Base-by-base conservation (phyloP, 192 early-diverging fungal species). In the Mortierella hygrophila region DNA sequence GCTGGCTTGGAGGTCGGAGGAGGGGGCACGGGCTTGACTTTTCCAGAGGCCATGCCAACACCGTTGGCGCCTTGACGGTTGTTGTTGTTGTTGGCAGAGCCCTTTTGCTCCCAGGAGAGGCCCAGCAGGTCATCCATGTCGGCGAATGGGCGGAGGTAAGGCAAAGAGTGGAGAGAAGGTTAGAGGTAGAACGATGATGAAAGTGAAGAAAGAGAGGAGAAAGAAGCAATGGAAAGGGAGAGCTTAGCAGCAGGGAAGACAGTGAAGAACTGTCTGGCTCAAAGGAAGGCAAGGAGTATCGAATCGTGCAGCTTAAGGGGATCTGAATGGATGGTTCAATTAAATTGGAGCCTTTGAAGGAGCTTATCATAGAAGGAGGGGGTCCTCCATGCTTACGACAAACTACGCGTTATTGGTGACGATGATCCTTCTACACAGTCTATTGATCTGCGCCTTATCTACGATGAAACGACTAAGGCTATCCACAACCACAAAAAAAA, bases 51-150 rank as follows among this genome's bases (percentile, higher is more conserved):
- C 47, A 42, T 18, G 18, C 44, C 75, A 9, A 15, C 60, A 29
- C 68, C 37, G 6, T 63, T 44, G 18, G 32, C 35, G 23, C 35
- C 68, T 55, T 54, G 40, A 46, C 69, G 63, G 32, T 55, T 2
- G 32, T 23, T 23, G 40, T 44, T 60, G 68, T 9, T 32, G 41
- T 29, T 32, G 60, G 20, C 38, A 49, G 69, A 13, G 32, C 55
- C 68, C 11, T 79, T 85, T 65, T 75, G 69, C 69, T 85, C 78
- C 78, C 78, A 85, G 74, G 83, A 85, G 54, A 85, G 83, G 54
- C 83, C 78, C 41, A 85, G 74, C 4, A 85, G 78, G 74, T 85
- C 83, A 52, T 85, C 83, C 83, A 85, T 85, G 52, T 26, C 11
- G 42, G 63, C 13, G n/a, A n/a, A 65, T 32, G 72, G 40, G 54